Base-by-base conservation (phyloP, 805 yeast genomes). In the Zygoascus tannicola region DNA sequence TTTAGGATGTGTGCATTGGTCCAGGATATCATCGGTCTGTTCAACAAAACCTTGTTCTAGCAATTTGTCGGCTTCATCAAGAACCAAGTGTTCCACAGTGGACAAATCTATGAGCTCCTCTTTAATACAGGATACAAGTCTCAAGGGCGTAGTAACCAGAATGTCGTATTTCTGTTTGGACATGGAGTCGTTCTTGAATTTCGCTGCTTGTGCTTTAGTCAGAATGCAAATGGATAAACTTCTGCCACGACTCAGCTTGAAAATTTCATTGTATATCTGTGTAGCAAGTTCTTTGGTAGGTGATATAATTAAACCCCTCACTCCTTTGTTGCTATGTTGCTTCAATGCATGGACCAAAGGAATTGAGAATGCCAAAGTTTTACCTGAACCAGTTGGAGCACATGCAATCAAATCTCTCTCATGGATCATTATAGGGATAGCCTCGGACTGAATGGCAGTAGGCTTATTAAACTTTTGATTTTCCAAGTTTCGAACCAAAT, bases 341-440 rank as follows among this genome's bases (percentile, higher is more conserved):
- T 61, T 54, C 16, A 74, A 60, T 45, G 66, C 65, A 53, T 85
- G 92, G 18, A 92, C 63, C 54, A 90, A 55, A 3, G 99, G 98
- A 15, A 87, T 75, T 45, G 85, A 66, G 58, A 83, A 92, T 23
- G 97, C 94, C 40, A 92, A 68, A 0, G 98, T 92, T 60, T 92
- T 92, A 70, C 98, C 98, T 3, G 97, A 86, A 54, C 98, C 98
- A 1, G 98, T 92, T 38, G 97, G 97, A 0, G 97, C 97, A 70
- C 96, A 85, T 1, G 95, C 94, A 35, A 92, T 69, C 28, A 92
- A 60, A 58, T 90, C 97, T 47, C 94, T 74, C 22, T 69, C 73
- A 43, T 75, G 70, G 43, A 86, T 64, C 12, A 85, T 64, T 7
- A 78, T 68, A 2, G 98, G 97, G 35, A 92, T 79, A 1, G 87